phyloP scores from a whole-genome alignment of 495 filamentous ascomycete species.

The Tuber melanosporum region DNA sequence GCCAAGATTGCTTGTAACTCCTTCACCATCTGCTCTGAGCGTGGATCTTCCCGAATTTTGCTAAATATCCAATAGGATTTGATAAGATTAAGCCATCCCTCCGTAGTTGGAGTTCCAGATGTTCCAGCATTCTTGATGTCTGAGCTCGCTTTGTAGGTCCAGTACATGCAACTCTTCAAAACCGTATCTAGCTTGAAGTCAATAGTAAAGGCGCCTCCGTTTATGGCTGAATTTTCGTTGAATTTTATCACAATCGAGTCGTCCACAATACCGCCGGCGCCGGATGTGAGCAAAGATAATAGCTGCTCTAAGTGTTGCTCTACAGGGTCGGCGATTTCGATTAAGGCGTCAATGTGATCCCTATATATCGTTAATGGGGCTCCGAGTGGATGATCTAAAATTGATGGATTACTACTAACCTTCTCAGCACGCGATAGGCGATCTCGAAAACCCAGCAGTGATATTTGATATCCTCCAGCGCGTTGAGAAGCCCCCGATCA shows the following conservation, averaged over 20 bases:
- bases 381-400: neutral
- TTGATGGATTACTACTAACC: constrained; percentile 4
- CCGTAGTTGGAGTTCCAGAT: constrained; percentile 15
- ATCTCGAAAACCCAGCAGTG: constrained; percentile 26
- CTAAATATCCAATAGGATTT: constrained; percentile 30
- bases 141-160: constrained; percentile 17
- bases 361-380: constrained; percentile 10
- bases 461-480: constrained; percentile 15
- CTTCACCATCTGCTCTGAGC: constrained; percentile 9
- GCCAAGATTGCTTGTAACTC: constrained; percentile 23
- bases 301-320: constrained; percentile 18
- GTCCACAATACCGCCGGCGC: constrained; percentile 11
- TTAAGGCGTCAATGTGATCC: constrained; percentile 13
- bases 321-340: constrained; percentile 9
- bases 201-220: constrained; percentile 11
- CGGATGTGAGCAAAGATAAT: constrained; percentile 11
- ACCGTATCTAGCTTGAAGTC: constrained; percentile 14
- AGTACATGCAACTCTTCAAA: constrained; percentile 25
- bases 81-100: constrained; percentile 19
- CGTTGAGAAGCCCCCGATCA: constrained; percentile 12
- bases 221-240: constrained; percentile 12
- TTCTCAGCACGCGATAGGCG: constrained; percentile 17
- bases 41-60: constrained; percentile 17
- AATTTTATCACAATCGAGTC: constrained; percentile 16
- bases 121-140: constrained; percentile 17